A percentile compares a stretch with the other conserved stretches of the same genome.
Conservation (phyloP, 2,329 filamentous ascomycete genomes). For the Blastomyces parvus region DNA sequence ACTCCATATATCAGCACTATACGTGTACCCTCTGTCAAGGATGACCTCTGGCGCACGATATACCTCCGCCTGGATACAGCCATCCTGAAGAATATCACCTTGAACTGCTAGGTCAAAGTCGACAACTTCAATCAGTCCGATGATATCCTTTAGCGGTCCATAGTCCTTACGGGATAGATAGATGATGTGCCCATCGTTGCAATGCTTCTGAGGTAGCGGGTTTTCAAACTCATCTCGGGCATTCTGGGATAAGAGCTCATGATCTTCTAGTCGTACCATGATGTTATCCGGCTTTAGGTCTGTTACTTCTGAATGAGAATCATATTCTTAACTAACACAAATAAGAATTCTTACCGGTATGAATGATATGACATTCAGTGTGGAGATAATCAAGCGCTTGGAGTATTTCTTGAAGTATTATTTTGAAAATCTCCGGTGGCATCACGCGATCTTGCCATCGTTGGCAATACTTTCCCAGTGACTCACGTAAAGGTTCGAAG, state of each 20-base stretch:
- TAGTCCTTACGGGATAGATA: conserved; percentile 28
- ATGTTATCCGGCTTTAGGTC: conserved; percentile 39
- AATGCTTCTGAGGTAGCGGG: conserved; percentile 25
- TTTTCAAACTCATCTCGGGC: conserved; percentile 23
- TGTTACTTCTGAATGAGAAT: conserved; percentile 13
- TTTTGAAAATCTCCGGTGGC: conserved; percentile 25
- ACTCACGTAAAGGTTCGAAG: conserved; percentile 30
- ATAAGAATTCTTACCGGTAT: conserved; percentile 29
- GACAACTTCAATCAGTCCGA: conserved; percentile 22
- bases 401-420: conserved; percentile 30
- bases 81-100: conserved; percentile 29
- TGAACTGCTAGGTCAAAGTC: conserved; percentile 28
- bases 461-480: conserved; percentile 26
- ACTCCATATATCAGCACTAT: conserved; percentile 33
- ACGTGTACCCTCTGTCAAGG: conserved; percentile 26
- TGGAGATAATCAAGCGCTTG: conserved; percentile 37
- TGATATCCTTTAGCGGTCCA: conserved; percentile 18
- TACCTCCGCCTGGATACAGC: conserved; percentile 37
- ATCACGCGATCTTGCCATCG: conserved; percentile 23
- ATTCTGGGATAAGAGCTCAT: conserved; percentile 18
- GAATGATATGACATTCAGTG: conserved; percentile 32
- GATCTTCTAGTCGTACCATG: conserved; percentile 26
- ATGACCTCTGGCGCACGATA: conserved; percentile 32
- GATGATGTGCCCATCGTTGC: conserved; percentile 23
- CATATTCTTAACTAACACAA: conserved; percentile 6